phyloP scores from a whole-genome alignment of 352 stramenopile species.

The Phytophthora kernoviae region DNA sequence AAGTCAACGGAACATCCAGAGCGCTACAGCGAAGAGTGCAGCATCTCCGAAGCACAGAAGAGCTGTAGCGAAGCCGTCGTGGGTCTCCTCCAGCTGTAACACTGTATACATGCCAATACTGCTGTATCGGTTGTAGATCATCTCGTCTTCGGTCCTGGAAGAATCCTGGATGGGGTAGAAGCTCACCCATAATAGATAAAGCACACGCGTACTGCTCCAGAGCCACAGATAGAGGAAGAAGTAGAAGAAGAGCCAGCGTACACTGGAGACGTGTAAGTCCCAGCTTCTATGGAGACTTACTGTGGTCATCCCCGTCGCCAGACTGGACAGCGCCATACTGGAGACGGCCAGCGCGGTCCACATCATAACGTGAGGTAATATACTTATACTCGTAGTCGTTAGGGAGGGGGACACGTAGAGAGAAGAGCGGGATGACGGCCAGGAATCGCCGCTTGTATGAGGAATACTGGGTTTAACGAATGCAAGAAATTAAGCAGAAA shows the following conservation, averaged over 20 bases:
- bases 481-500: no score
- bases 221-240: slow-evolving; percentile 61
- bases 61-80: slow-evolving; percentile 31
- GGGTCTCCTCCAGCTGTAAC: slow-evolving; percentile 39
- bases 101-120: slow-evolving; percentile 50
- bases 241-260: slow-evolving; percentile 67
- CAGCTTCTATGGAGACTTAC: slow-evolving; percentile 46
- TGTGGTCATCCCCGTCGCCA: slow-evolving; percentile 46
- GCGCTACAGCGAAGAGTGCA: slow-evolving; percentile 43
- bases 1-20: slow-evolving; percentile 57
- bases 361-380: slow-evolving; percentile 20
- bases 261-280: slow-evolving; percentile 56
- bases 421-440: no score
- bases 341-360: slow-evolving; percentile 41
- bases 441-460: no score
- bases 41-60: slow-evolving; percentile 46
- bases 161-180: slow-evolving; percentile 27
- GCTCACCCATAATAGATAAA: slow-evolving; percentile 51
- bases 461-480: no score
- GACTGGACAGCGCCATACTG: slow-evolving; percentile 41
- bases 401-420: no score
- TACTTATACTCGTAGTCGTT: no score
- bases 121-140: slow-evolving; percentile 42
- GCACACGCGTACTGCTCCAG: slow-evolving; percentile 39
- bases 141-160: slow-evolving; percentile 19